Conservation (phyloP, 805 yeast genomes). For the Grigorovia humatica region DNA sequence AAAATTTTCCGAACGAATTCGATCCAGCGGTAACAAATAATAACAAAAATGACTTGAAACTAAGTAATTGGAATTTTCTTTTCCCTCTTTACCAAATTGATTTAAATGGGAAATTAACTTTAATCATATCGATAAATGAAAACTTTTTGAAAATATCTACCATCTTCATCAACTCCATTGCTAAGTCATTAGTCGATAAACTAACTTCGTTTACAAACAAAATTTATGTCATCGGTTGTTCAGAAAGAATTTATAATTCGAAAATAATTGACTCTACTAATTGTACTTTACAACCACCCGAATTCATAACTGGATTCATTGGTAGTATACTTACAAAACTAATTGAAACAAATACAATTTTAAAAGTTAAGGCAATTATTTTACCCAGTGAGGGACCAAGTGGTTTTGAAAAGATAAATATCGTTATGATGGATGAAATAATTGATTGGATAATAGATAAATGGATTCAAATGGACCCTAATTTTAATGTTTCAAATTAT, state of each 20-base stretch:
- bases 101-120: conserved; percentile 9
- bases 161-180: conserved; percentile 25
- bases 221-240: conserved; percentile 16
- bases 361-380: conserved; percentile 12
- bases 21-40: conserved; percentile 10
- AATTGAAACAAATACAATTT: conserved; percentile 2
- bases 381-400: conserved; percentile 51
- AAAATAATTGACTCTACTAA: conserved; percentile 21
- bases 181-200: conserved; percentile 15
- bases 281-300: conserved; percentile 43
- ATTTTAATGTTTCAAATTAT: conserved; percentile 8
- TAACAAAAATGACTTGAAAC: conserved; percentile 1
- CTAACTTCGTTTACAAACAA: conserved; percentile 30
- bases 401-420: conserved; percentile 44
- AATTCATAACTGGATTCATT: conserved; percentile 46
- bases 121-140: conserved; percentile 19
- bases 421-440: conserved; percentile 20
- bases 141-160: conserved; percentile 28
- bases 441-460: conserved; percentile 11
- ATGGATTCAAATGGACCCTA: conserved; percentile 2
- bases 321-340: conserved; percentile 34
- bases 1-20: conserved; percentile 21
- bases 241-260: conserved; percentile 19
- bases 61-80: conserved; percentile 3
- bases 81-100: conserved; percentile 12